Evolutionary conservation across 2,329 filamentous ascomycete genomes (phyloP).

Genomic region (Apiospora pterosperma): DNA sequence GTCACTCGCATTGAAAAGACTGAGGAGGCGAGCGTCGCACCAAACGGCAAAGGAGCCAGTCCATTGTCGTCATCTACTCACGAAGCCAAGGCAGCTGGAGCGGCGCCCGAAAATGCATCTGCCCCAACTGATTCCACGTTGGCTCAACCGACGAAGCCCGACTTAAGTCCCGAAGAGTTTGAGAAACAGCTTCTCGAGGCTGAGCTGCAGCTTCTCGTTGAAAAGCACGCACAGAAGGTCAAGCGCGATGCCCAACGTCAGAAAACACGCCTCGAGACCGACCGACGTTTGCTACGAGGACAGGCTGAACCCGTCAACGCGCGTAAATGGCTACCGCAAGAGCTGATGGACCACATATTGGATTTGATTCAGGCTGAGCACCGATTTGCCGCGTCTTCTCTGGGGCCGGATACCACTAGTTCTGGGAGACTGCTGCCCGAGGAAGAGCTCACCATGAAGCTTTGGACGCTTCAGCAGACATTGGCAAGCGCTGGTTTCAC

Average conservation of each 20-base stretch:
- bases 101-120: conserved; percentile 12
- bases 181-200: conserved; percentile 85
- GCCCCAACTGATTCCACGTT: conserved; percentile 29
- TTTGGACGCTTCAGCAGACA: conserved; percentile 82
- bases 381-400: conserved; percentile 51
- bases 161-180: conserved; percentile 80
- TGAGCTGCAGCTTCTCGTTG: conserved; percentile 84
- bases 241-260: conserved; percentile 77
- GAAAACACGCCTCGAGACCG: conserved; percentile 75
- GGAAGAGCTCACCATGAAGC: conserved; percentile 72
- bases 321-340: conserved; percentile 75
- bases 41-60: conserved; percentile 17
- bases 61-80: conserved; percentile 27
- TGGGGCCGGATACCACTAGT: conserved; percentile 40
- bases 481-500: conserved; percentile 69
- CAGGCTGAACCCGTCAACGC: conserved; percentile 73
- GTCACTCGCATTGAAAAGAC: conserved; percentile 29
- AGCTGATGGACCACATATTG: conserved; percentile 74
- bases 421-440: conserved; percentile 59
- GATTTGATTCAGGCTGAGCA: conserved; percentile 67
- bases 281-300: conserved; percentile 74
- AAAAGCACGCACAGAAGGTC: conserved; percentile 76
- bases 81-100: conserved; percentile 14
- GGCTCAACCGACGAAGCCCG: conserved; percentile 12
- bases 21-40: conserved; percentile 23